phyloP scores from a whole-genome alignment of 441 rosid genomes.

The Gossypium gossypioides region DNA sequence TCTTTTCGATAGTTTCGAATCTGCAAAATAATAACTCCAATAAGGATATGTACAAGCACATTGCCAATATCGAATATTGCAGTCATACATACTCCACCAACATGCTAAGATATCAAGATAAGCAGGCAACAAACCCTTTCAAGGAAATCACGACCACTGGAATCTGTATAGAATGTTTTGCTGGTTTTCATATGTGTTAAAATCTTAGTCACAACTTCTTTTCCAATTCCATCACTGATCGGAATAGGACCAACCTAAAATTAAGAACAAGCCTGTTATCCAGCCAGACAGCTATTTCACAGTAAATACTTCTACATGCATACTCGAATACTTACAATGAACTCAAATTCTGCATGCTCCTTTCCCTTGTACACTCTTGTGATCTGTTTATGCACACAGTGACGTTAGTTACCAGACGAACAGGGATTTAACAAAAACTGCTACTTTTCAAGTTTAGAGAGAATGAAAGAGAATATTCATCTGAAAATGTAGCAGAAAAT shows the following conservation, averaged over 20 bases:
- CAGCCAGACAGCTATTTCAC: background rate
- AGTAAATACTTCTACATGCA: background rate
- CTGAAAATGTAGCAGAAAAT: background rate
- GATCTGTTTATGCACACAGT: constrained; percentile 21
- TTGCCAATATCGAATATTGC: background rate
- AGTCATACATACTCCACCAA: background rate
- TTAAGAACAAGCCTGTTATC: background rate
- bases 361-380: constrained; percentile 41
- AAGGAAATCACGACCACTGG: constrained; percentile 44
- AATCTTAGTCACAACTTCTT: constrained; percentile 37
- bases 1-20: constrained; percentile 39
- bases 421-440: background rate
- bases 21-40: constrained; percentile 20
- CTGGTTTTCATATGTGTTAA: constrained; percentile 28
- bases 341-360: constrained; percentile 44
- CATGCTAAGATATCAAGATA: background rate
- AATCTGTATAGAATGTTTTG: constrained; percentile 43
- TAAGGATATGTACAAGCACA: background rate
- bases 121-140: constrained; percentile 30
- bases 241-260: constrained; percentile 51
- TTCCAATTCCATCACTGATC: constrained; percentile 32
- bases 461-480: background rate
- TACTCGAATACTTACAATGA: constrained; percentile 27
- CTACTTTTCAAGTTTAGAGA: background rate
- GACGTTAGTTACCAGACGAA: background rate